Evolutionary conservation across 179 eudicot species (phyloP).

Genomic region (Spinacia oleracea): DNA sequence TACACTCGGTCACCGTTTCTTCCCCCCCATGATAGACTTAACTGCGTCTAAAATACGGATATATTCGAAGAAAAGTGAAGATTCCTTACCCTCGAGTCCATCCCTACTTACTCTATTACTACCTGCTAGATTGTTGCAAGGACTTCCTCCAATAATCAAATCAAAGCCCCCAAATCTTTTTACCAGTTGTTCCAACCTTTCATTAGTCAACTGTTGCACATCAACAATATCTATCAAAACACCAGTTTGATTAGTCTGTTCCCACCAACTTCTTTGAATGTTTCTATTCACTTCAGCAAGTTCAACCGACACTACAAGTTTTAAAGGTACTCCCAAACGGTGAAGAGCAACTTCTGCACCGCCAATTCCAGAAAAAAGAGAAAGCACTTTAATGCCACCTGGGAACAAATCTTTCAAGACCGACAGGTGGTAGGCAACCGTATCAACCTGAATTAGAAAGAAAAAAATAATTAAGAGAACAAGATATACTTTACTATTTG

Average conservation of each 20-base stretch:
- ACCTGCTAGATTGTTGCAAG: constrained; percentile 50
- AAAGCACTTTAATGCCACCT: constrained; percentile 58
- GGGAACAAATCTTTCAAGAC: constrained; percentile 63
- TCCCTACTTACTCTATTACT: constrained; percentile 42
- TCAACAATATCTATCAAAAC: constrained; percentile 32
- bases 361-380: constrained; percentile 85
- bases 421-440: constrained; percentile 85
- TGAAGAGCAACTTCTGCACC: constrained; percentile 89
- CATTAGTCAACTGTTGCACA: constrained; percentile 32
- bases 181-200: constrained; percentile 28
- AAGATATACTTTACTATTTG: background rate
- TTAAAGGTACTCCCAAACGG: constrained; percentile 62
- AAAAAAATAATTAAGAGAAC: background rate
- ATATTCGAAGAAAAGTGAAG: constrained; percentile 45
- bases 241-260: constrained; percentile 39
- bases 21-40: constrained; percentile 14
- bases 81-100: constrained; percentile 47
- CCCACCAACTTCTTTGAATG: constrained; percentile 32
- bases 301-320: constrained; percentile 67
- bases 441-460: constrained; percentile 56
- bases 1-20: constrained; percentile 8
- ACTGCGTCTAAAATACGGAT: constrained; percentile 33
- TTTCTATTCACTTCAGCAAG: constrained; percentile 38
- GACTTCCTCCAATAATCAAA: constrained; percentile 49
- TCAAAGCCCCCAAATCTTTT: constrained; percentile 35